Percentiles rank a stretch among this genome's conserved stretches.
Evolutionary conservation across 2,329 filamentous ascomycete species (phyloP).

Genomic region (Saccharata proteae): DNA sequence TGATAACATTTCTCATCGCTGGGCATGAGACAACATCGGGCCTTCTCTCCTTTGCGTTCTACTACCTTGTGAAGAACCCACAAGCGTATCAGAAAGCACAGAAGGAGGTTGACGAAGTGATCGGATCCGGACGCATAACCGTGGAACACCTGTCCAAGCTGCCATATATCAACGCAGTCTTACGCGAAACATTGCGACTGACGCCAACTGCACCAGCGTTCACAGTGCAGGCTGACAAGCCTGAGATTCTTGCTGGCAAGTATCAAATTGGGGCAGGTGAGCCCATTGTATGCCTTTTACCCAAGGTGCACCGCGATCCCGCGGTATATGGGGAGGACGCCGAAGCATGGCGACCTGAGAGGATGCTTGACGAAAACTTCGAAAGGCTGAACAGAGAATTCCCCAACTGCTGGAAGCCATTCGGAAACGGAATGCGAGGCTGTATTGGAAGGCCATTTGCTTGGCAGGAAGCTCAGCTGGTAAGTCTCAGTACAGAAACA

Average conservation of each 20-base stretch:
- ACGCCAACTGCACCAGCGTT: conserved; percentile 43
- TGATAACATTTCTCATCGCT: conserved; percentile 54
- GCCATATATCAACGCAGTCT: conserved; percentile 41
- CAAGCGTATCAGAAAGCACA: conserved; percentile 37
- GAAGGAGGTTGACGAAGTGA: conserved; percentile 41
- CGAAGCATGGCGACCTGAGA: conserved; percentile 32
- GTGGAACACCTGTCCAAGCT: conserved; percentile 40
- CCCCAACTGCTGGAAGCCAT: conserved; percentile 38
- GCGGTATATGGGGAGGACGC: conserved; percentile 33
- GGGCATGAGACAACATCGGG: conserved; percentile 30
- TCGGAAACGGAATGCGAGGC: conserved; percentile 40
- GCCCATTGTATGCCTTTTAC: conserved; percentile 19
- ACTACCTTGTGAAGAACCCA: conserved; percentile 42
- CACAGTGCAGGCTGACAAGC: conserved; percentile 20
- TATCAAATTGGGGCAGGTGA: conserved; percentile 24
- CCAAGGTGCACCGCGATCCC: conserved; percentile 29
- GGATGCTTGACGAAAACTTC: conserved; percentile 35
- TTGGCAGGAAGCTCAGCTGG: conserved; percentile 41
- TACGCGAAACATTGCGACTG: conserved; percentile 44
- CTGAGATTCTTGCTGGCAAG: conserved; percentile 23
- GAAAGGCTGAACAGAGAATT: conserved; percentile 25
- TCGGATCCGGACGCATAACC: conserved; percentile 34
- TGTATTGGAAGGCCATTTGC: conserved; percentile 45
- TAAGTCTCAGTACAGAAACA: conserved; percentile 9
- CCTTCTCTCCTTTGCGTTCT: conserved; percentile 32